Base-by-base conservation (phyloP, 805 yeast species). In the Candida sonorensis region DNA sequence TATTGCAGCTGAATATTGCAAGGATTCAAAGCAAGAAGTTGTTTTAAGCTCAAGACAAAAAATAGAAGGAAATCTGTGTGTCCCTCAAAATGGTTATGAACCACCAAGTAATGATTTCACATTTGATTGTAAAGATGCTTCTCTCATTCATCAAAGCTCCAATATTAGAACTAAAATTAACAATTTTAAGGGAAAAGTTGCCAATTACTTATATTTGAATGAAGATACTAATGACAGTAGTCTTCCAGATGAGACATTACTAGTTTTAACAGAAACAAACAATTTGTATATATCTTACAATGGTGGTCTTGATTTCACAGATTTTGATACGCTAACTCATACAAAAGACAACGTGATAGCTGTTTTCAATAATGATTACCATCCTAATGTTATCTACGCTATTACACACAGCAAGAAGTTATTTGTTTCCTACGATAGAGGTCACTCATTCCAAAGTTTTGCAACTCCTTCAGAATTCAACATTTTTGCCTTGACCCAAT, bases 361-460 rank as follows among this genome's bases (percentile, higher is more conserved):
- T n/a, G 64, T 81, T n/a, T 61, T 62, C 25, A 72, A 74, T 26
- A 87, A 92, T 40, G 74, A 75, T 7, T 69, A 67, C 39, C 64
- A 65, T 41, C 67, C 74, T 3, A 75, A 82, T 37, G 67, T 70
- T 24, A 72, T 77, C 21, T 64, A 74, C 43, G 58, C 77, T 31
- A 38, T 77, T 27, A 74, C 86, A 1, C 53, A 63, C 2, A 46
- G 60, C 7, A 66, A 69, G 8, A 58, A 57, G 19, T 58, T 88
- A 11, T 79, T 70, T 46, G 51, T 65, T 15, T 80, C 96, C 1
- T 47, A 53, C 4, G 81, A 88, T 53, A 76, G 94, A 17, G 97
- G 83, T 11, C 58, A 61, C 35, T 53, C 66, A 1, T 85, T 82
- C 47, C 41, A 48, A 7, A 55, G 57, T 23, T 48, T 67, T 23